Evolutionary conservation across 2,329 filamentous ascomycete species (phyloP).

Genomic region (Aspergillus viridinutans): DNA sequence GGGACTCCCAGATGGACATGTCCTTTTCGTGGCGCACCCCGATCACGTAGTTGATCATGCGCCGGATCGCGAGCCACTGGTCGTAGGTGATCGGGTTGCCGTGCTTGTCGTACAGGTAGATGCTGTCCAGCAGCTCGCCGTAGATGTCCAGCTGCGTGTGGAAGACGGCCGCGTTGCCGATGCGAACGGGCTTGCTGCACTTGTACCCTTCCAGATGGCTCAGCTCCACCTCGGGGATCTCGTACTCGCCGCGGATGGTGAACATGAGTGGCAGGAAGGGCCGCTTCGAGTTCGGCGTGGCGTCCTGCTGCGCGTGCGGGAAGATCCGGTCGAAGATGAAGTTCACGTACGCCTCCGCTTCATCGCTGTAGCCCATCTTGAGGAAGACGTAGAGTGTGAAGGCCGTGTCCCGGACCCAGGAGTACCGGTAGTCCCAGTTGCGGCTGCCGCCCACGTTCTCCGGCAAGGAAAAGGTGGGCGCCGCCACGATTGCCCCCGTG

Average conservation of each 20-base stretch:
- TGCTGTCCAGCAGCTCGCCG: slow-evolving; percentile 70
- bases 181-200: slow-evolving; percentile 66
- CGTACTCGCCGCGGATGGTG: slow-evolving; percentile 68
- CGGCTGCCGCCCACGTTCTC: slow-evolving; percentile 65
- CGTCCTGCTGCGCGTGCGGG: slow-evolving; percentile 48
- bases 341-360: slow-evolving; percentile 73
- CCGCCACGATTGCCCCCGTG: slow-evolving; percentile 71
- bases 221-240: slow-evolving; percentile 67
- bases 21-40: slow-evolving; percentile 64
- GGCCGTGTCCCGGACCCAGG: slow-evolving; percentile 72
- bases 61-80: slow-evolving; percentile 66
- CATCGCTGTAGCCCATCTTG: slow-evolving; percentile 68
- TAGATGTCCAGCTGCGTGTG: slow-evolving; percentile 78
- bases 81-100: slow-evolving; percentile 74
- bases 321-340: slow-evolving; percentile 70
- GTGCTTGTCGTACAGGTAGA: slow-evolving; percentile 76
- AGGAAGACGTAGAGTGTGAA: slow-evolving; percentile 75
- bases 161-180: slow-evolving; percentile 72
- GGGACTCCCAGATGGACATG: slow-evolving; percentile 82
- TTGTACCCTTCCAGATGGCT: slow-evolving; percentile 69
- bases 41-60: slow-evolving; percentile 67
- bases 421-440: slow-evolving; percentile 55
- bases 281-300: slow-evolving; percentile 51
- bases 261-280: slow-evolving; percentile 71
- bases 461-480: slow-evolving; percentile 72